Percentiles rank a stretch among this genome's conserved stretches.
These are phyloP conservation scores for Penicillium sp. DNA, from an alignment of 2,329 filamentous ascomycete genomes.

Conservation along the genomic window DNA sequence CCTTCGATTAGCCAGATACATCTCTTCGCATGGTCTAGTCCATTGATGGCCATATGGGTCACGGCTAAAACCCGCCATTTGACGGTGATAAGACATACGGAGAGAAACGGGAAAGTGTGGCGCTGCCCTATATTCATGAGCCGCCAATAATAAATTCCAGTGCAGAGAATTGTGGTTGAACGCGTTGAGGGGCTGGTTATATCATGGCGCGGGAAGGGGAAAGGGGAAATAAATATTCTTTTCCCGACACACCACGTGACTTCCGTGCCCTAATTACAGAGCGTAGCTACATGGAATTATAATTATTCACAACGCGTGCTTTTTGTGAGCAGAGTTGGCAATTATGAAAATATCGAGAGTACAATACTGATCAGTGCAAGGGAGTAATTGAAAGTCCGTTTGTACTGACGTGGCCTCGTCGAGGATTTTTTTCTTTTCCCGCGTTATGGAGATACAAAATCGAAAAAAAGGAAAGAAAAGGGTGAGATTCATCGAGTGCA, in stretches of 20 bases:
- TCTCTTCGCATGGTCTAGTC: background rate
- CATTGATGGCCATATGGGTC: too few relatives aligned
- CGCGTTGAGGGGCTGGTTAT: too few relatives aligned
- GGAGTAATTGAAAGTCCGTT: conserved; percentile 3
- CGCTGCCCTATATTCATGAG: background rate
- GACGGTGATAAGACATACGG: too few relatives aligned
- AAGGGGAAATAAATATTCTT: conserved; percentile 1
- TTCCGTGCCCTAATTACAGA: background rate
- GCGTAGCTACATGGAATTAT: too few relatives aligned
- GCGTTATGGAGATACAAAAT: background rate
- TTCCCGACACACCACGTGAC: conserved; percentile 4
- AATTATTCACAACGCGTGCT: too few relatives aligned
- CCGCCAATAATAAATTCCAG: background rate
- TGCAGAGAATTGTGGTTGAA: background rate
- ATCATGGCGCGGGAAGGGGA: background rate
- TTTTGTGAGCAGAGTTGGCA: too few relatives aligned
- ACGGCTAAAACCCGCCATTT: background rate
- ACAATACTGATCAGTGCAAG: too few relatives aligned
- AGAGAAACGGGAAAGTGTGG: too few relatives aligned
- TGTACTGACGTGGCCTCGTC: background rate
- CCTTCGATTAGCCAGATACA: background rate
- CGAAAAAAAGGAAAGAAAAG: background rate
- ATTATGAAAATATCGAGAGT: background rate
- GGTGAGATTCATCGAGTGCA: too few relatives aligned
- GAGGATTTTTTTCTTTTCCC: background rate